These are phyloP conservation scores for Venturia oleaginea DNA, from an alignment of 2,329 filamentous ascomycete genomes.

Conservation along the genomic window DNA sequence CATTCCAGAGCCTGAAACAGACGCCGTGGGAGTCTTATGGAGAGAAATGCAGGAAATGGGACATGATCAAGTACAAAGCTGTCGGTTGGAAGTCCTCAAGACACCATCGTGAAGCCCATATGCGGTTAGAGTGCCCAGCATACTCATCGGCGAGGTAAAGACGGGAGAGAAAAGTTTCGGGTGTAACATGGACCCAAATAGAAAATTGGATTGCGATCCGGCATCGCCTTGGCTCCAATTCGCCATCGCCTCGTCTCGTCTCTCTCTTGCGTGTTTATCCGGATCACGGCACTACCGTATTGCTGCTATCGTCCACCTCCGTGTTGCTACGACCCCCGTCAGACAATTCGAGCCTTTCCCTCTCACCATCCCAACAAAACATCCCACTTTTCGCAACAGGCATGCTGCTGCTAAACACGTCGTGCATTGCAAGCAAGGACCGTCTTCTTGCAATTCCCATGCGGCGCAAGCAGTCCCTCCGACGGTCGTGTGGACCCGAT, in stretches of 20 bases:
- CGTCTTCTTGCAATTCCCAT: not conserved
- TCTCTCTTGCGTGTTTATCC: not conserved
- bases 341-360: not conserved
- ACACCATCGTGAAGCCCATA: not conserved
- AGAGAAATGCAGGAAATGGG: not conserved
- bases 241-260: not conserved
- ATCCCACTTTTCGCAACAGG: not conserved
- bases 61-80: not conserved
- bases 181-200: not conserved
- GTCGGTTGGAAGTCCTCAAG: not conserved
- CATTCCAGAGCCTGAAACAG: not conserved
- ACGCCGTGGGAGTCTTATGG: not conserved
- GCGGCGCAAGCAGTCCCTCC: not conserved
- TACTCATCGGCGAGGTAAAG: not conserved
- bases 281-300: not conserved
- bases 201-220: too few relatives aligned
- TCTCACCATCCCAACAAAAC: not conserved
- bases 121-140: not conserved
- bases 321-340: not conserved
- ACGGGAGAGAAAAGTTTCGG: not conserved
- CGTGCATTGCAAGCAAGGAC: not conserved
- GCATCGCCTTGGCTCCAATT: not conserved
- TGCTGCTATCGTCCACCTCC: not conserved
- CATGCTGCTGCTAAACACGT: not conserved
- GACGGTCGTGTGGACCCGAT: not conserved